Conservation (phyloP, 345 rosid genomes). For the Gynandropsis gynandra region DNA sequence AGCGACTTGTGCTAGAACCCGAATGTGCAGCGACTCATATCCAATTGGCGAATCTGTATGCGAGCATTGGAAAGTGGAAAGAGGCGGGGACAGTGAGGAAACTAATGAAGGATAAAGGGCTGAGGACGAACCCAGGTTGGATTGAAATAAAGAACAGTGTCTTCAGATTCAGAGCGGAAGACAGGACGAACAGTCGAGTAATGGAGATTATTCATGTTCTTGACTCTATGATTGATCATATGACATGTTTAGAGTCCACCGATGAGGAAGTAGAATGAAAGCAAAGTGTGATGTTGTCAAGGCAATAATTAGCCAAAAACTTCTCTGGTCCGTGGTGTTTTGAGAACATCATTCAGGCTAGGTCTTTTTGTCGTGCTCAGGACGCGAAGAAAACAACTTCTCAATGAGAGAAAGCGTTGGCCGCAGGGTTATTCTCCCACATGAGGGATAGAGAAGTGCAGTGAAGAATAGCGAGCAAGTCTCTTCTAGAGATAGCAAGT, state of each 20-base stretch:
- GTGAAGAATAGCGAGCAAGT: no score
- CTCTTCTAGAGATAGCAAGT: no score
- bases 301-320: no score
- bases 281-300: no score
- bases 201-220: constrained; percentile 37
- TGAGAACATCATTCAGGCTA: no score
- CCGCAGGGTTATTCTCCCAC: no score
- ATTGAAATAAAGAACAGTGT: constrained; percentile 62
- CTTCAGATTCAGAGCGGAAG: constrained; percentile 66
- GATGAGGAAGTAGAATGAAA: no score
- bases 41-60: constrained; percentile 71
- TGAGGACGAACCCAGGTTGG: constrained; percentile 77
- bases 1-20: constrained; percentile 61
- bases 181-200: constrained; percentile 35
- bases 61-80: constrained; percentile 59
- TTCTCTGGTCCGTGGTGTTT: no score
- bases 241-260: constrained; percentile 15
- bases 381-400: no score
- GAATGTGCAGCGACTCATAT: constrained; percentile 71
- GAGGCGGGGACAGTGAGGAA: constrained; percentile 68
- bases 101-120: constrained; percentile 68
- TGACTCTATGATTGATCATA: constrained; percentile 45
- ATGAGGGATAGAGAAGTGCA: no score
- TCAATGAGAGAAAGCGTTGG: no score
- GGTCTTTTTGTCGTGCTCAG: no score